Evolutionary conservation across 2,329 filamentous ascomycete species (phyloP).

Genomic region (Bipolaris cookei): DNA sequence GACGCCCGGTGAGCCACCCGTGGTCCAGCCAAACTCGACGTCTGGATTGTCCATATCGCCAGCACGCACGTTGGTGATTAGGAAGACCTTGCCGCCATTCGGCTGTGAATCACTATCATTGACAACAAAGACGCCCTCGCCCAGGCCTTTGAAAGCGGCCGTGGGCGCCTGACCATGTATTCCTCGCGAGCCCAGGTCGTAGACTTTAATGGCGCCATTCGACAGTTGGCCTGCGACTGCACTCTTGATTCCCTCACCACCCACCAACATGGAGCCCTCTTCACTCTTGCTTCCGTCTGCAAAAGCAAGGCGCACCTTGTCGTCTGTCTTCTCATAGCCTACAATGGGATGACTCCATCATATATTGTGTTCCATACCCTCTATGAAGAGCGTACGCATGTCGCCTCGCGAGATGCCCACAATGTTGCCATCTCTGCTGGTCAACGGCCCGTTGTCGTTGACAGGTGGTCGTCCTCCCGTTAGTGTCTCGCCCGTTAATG

Average conservation of each 20-base stretch:
- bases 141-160: conserved; percentile 65
- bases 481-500: conserved; percentile 59
- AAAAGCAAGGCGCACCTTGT: conserved; percentile 65
- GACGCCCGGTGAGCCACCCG: conserved; percentile 64
- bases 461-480: conserved; percentile 25
- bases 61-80: conserved; percentile 69
- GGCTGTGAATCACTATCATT: conserved; percentile 55
- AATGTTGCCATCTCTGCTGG: conserved; percentile 63
- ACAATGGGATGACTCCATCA: conserved; percentile 63
- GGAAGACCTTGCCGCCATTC: conserved; percentile 55
- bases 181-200: conserved; percentile 67
- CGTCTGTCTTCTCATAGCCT: conserved; percentile 63
- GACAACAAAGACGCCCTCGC: conserved; percentile 68
- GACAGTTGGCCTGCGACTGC: conserved; percentile 66
- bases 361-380: conserved; percentile 62
- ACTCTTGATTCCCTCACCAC: conserved; percentile 68
- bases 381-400: conserved; percentile 65
- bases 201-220: conserved; percentile 64
- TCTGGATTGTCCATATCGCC: conserved; percentile 65
- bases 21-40: conserved; percentile 68
- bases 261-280: conserved; percentile 66
- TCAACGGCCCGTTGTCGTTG: conserved; percentile 43
- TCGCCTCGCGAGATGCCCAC: conserved; percentile 68
- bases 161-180: conserved; percentile 71
- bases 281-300: conserved; percentile 64